A percentile compares a stretch with the other conserved stretches of the same genome.
These are phyloP conservation scores for Talaromyces pinophilus DNA, from an alignment of 2,329 filamentous ascomycete species.

Conservation along the genomic window DNA sequence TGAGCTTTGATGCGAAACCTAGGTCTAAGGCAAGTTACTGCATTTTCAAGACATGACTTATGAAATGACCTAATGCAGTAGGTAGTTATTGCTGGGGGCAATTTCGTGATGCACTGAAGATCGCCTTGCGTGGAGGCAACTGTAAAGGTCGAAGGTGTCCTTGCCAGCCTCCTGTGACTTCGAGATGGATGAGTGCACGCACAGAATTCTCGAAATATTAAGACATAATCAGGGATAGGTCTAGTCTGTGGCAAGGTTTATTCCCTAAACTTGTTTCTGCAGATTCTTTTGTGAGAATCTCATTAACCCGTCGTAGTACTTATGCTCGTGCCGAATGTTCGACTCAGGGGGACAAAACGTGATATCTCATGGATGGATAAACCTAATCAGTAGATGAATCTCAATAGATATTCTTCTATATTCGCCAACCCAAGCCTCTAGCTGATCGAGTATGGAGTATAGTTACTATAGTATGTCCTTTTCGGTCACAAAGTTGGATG, in stretches of 20 bases:
- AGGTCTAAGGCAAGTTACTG: background rate
- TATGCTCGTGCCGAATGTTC: background rate
- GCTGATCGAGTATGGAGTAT: too few species aligned
- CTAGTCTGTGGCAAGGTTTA: background rate
- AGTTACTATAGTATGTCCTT: too few species aligned
- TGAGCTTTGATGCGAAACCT: too few species aligned
- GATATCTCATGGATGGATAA: background rate
- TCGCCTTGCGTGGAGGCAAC: background rate
- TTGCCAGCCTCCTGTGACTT: too few species aligned
- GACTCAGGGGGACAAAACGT: background rate
- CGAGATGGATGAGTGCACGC: background rate
- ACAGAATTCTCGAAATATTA: background rate
- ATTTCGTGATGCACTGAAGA: background rate
- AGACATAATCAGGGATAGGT: background rate
- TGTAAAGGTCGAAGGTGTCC: too few species aligned
- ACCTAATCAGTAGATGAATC: background rate
- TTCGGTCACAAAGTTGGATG: too few species aligned
- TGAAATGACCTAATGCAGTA: background rate
- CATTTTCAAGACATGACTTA: background rate
- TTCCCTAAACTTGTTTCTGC: background rate
- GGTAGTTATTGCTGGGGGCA: background rate
- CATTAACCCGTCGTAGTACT: background rate
- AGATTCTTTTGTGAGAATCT: background rate
- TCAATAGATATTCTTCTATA: background rate
- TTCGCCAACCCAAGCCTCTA: too few species aligned